Base-by-base conservation (phyloP, 495 filamentous ascomycete genomes). In the Annulohypoxylon maeteangense region DNA sequence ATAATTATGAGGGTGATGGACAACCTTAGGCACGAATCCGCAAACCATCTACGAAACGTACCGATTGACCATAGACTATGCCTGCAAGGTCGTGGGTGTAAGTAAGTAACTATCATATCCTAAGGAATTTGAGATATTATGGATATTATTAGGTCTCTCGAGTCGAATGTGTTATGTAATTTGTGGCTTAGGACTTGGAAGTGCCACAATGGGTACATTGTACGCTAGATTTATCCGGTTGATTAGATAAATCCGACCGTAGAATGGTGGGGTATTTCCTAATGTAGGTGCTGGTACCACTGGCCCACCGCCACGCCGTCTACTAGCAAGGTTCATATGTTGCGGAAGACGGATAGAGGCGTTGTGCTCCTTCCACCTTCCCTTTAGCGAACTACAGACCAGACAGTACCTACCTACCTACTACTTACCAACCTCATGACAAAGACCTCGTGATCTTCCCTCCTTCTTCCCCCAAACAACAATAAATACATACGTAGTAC, bases 261-360 rank as follows among this genome's bases (percentile, higher is more conserved):
- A 14, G 22, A 14, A 22, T 50, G 4, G 10, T 29, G 22, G 42
- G 42, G 10, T 14, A 10, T 44, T 44, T 1, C 40, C 40, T 44
- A 44, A 44, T 20, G 42, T 47, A 50, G 55, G 32, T 44, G 51
- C 57, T 66, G 50, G 63, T 62, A 67, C 68, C 62, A 71, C 48
- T 71, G 68, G 51, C 51, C 68, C 68, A 71, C 68, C 62, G 68
- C 68, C 68, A 71, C 68, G 68, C 68, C 47, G 44, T 7, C 53
- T 34, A 57, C 44, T 22, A 48, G 23, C 44, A 36, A 69, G 53
- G 25, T 59, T 22, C 20, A 38, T 0, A 51, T 29, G 38, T 44
- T 45, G 18, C 42, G 45, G 51, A 56, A 47, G 25, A 51, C 58
- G 53, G 36, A 59, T 58, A 44, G 47, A 45, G 56, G 29, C 54